These are phyloP conservation scores for Noccaea caerulescens DNA, from an alignment of 345 rosid species.

Conservation along the genomic window DNA sequence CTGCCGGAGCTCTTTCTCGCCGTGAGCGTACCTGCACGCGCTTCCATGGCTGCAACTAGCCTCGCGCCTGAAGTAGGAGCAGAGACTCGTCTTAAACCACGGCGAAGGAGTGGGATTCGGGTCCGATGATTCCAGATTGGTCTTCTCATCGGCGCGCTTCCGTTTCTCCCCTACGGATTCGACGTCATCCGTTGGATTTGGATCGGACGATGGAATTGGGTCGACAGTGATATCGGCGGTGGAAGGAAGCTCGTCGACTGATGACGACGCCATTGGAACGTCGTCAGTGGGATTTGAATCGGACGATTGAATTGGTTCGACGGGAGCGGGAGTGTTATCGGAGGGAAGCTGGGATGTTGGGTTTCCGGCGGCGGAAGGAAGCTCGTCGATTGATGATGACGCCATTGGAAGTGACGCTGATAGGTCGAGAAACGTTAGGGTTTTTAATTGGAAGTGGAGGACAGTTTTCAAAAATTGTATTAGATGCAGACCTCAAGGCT, in stretches of 20 bases:
- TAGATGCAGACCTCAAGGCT: neutral
- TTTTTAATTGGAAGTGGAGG: neutral
- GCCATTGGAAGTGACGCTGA: constrained; percentile 42
- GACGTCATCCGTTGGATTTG: neutral
- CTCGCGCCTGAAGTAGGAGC: constrained; percentile 79
- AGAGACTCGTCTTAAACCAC: constrained; percentile 75
- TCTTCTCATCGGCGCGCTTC: constrained; percentile 51
- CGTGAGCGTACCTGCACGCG: constrained; percentile 82
- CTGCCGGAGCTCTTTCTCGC: constrained; percentile 79
- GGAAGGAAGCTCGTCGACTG: constrained; percentile 44
- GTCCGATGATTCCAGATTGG: constrained; percentile 28
- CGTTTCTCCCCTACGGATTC: constrained; percentile 65
- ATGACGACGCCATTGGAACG: constrained; percentile 51
- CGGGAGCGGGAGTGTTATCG: constrained; percentile 38
- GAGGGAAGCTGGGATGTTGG: constrained; percentile 41
- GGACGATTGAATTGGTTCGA: constrained; percentile 31
- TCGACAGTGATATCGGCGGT: constrained; percentile 2
- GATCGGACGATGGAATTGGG: neutral
- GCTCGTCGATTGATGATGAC: constrained; percentile 52
- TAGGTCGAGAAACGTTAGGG: neutral
- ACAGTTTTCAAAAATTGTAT: neutral
- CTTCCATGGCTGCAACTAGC: constrained; percentile 72
- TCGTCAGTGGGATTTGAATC: constrained; percentile 29
- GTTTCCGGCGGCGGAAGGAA: constrained; percentile 30
- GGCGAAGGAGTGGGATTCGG: constrained; percentile 48